Percentiles rank a stretch among this genome's conserved stretches.
Conservation (phyloP, 164 flowering plant genomes). For the Kalanchoe fedtschenkoi region DNA sequence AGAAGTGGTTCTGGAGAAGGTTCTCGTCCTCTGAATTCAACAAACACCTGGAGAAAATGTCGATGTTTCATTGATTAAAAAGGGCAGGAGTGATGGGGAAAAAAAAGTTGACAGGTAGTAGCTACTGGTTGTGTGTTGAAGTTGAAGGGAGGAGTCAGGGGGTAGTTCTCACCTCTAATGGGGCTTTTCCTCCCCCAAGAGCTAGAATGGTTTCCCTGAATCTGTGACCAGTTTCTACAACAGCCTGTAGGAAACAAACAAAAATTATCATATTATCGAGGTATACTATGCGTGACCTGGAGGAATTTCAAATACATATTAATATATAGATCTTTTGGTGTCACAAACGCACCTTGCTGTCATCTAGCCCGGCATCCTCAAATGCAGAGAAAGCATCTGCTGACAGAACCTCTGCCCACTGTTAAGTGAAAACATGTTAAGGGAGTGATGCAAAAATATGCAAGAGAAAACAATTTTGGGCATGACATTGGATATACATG, state of each 20-base stretch:
- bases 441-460: not conserved
- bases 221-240: slow-evolving; percentile 65
- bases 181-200: slow-evolving; percentile 93
- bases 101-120: not conserved
- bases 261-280: not conserved
- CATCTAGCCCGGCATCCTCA: slow-evolving; percentile 86
- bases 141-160: not conserved
- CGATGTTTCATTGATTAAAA: no score
- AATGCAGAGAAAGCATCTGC: slow-evolving; percentile 99
- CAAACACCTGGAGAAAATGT: slow-evolving; percentile 58
- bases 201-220: slow-evolving; percentile 96
- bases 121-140: not conserved
- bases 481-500: not conserved
- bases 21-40: slow-evolving; percentile 88
- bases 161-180: slow-evolving; percentile 51
- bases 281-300: not conserved
- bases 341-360: slow-evolving; percentile 45
- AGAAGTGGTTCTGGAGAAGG: slow-evolving; percentile 92
- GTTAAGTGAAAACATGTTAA: slow-evolving; percentile 17
- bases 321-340: not conserved
- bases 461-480: slow-evolving; percentile 1
- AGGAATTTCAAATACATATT: not conserved
- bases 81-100: not conserved
- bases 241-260: slow-evolving; percentile 44
- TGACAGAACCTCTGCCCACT: slow-evolving; percentile 99